Evolutionary conservation across 148 eudicot species (phyloP), one percentile per base, ranked within the genome.

Genomic region (Tetragonia tetragonoides): DNA sequence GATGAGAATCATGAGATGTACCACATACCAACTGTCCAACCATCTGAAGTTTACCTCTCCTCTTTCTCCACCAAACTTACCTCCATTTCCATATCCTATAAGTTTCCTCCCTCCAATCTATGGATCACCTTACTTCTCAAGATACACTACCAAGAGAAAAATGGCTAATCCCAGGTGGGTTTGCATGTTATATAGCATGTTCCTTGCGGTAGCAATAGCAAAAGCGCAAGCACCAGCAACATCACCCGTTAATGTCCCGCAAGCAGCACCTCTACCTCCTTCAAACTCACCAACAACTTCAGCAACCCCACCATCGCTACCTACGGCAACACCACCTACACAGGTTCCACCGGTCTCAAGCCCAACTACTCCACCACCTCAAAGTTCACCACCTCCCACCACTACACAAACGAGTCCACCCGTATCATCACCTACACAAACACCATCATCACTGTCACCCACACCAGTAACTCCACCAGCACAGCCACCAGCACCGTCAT

Each of bases 201-300:
- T 81, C 81, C 74, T 89, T 47, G 57, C 69, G 21, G 41, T 85
- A 66, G 79, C 70, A 66, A 78, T 65, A 8, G 86, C 84, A 56
- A 77, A 78, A 46, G 94, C 90, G 62, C 99, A 95, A 83, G 80
- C 88, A 20, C 97, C 91, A 24, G 92, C 91, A 39, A 81, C 84
- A 46, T 80, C 93, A 37, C 93, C 97, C 12, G 66, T 86, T 60
- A 82, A 10, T 75, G 81, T 80, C 23, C 81, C 83, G 15, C 77
- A 87, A 2, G 77, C 84, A 71, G 66, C 89, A 34, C 75, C 88
- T 0, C 74, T 85, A 42, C 82, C 92, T 18, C 76, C 91, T 63
- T 70, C 87, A 49, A 79, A 65, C 23, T 49, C 92, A 38, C 64
- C 64, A 20, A 60, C 60, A 7, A 56, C 82, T 62, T 28, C 82